phyloP scores from a whole-genome alignment of 176 grass and related monocot species.

The Puccinellia tenuiflora region DNA sequence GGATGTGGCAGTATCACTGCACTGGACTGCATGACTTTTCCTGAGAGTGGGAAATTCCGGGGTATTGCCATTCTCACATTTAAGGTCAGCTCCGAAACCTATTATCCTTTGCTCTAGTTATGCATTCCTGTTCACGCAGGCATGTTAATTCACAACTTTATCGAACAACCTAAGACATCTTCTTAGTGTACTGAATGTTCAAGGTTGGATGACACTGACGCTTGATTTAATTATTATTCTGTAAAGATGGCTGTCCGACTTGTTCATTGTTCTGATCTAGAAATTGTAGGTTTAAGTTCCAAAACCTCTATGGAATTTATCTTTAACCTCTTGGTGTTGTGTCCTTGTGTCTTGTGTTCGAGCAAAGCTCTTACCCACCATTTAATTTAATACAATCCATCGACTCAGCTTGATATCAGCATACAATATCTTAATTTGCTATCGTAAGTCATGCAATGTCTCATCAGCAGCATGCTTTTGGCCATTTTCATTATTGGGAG shows the following conservation, averaged over 20 bases:
- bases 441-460: background rate
- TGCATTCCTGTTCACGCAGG: background rate
- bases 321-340: background rate
- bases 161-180: background rate
- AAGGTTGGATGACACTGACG: background rate
- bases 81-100: conserved; percentile 49
- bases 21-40: conserved; percentile 87
- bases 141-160: background rate
- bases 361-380: background rate
- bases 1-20: conserved; percentile 65
- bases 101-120: background rate
- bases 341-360: background rate
- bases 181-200: background rate
- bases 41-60: conserved; percentile 83
- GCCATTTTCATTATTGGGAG: background rate
- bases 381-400: background rate
- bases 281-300: background rate
- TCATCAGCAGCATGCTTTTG: background rate
- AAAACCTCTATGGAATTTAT: background rate
- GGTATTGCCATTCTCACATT: conserved; percentile 94
- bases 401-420: background rate
- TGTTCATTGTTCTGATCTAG: background rate
- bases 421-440: conserved; percentile 1
- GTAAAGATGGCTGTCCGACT: background rate
- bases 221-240: background rate